Evolutionary conservation across 768 basidiomycete genomes (phyloP).

Genomic region (Tricholoma sp.): DNA sequence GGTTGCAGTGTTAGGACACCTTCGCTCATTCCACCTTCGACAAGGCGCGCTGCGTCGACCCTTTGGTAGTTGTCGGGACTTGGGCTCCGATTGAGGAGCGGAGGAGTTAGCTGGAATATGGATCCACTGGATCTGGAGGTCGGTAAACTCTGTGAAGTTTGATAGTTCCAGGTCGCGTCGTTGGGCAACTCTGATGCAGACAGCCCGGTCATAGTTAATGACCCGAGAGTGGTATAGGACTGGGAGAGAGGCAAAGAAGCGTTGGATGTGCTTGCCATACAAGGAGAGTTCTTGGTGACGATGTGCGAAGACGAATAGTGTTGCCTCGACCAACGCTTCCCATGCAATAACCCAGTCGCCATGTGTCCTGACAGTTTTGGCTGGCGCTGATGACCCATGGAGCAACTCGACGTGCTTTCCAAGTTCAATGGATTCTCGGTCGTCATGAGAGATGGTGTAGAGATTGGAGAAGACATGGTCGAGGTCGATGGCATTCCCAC

Average conservation of each 20-base stretch:
- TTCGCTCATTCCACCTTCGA: conserved; percentile 9
- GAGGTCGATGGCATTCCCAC: conserved; percentile 18
- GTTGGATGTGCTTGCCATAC: conserved; percentile 17
- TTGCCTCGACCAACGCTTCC: conserved; percentile 9
- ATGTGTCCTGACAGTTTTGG: conserved; percentile 8
- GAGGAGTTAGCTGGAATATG: background rate
- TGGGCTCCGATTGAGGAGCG: background rate
- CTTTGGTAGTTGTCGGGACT: too few relatives aligned
- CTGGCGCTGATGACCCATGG: conserved; percentile 2
- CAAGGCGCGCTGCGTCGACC: too few relatives aligned
- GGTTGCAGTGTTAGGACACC: conserved; percentile 10
- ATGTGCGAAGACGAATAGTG: conserved; percentile 19
- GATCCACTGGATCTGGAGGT: conserved; percentile 13
- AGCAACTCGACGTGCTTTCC: conserved; percentile 1
- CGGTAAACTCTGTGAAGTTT: conserved; percentile 7
- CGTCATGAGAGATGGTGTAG: conserved; percentile 10
- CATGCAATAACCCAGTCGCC: conserved; percentile 23
- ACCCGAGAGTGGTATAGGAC: conserved; percentile 10
- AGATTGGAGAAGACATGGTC: conserved; percentile 15
- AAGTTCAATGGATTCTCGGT: background rate
- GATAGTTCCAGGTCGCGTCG: conserved; percentile 9
- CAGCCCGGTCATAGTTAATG: conserved; percentile 22
- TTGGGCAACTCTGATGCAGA: conserved; percentile 6
- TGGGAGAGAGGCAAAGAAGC: conserved; percentile 8
- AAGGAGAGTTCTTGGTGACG: conserved; percentile 12